Evolutionary conservation across 352 stramenopile species (phyloP).

Genomic region (Phytophthora sojae): DNA sequence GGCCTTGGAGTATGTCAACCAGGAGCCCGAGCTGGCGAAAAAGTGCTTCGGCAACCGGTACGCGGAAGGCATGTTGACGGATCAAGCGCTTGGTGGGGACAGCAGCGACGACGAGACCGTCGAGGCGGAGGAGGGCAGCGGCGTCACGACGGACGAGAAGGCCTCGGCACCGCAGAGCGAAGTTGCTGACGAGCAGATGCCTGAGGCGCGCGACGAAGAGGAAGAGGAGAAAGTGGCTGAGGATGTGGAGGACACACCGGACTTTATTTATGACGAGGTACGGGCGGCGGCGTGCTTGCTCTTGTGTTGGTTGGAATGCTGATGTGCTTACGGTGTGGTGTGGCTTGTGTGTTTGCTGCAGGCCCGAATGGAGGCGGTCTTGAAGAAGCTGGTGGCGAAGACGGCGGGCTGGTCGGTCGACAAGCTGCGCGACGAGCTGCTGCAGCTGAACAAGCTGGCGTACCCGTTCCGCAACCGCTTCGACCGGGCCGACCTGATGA

Average conservation of each 20-base stretch:
- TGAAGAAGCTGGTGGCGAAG: slow-evolving; percentile 67
- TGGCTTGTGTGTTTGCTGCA: slow-evolving; percentile 21
- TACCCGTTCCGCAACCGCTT: slow-evolving; percentile 69
- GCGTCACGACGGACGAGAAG: slow-evolving; percentile 7
- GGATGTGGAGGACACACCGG: slow-evolving; percentile 28
- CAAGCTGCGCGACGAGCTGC: slow-evolving; percentile 72
- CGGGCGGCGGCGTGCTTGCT: slow-evolving; percentile 8
- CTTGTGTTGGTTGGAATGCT: not conserved
- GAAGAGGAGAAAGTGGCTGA: slow-evolving; percentile 3
- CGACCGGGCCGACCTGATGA: slow-evolving; percentile 73
- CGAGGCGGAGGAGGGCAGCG: slow-evolving; percentile 11
- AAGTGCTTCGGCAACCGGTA: slow-evolving; percentile 83
- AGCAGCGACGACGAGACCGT: slow-evolving; percentile 33
- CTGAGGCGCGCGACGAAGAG: slow-evolving; percentile 20
- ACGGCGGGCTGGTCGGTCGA: slow-evolving; percentile 76
- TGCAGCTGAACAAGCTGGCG: slow-evolving; percentile 75
- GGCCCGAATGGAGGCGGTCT: slow-evolving; percentile 56
- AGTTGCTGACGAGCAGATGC: slow-evolving; percentile 31
- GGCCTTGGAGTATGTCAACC: slow-evolving; percentile 67
- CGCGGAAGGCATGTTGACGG: slow-evolving; percentile 48
- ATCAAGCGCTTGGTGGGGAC: slow-evolving; percentile 46
- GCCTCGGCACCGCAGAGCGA: slow-evolving; percentile 1
- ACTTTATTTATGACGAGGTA: slow-evolving; percentile 89
- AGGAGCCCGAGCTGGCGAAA: slow-evolving; percentile 46
- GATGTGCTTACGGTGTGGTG: not conserved